Conservation (phyloP, 371 early-diverging fungal genomes). For the Rhizopus sp. region DNA sequence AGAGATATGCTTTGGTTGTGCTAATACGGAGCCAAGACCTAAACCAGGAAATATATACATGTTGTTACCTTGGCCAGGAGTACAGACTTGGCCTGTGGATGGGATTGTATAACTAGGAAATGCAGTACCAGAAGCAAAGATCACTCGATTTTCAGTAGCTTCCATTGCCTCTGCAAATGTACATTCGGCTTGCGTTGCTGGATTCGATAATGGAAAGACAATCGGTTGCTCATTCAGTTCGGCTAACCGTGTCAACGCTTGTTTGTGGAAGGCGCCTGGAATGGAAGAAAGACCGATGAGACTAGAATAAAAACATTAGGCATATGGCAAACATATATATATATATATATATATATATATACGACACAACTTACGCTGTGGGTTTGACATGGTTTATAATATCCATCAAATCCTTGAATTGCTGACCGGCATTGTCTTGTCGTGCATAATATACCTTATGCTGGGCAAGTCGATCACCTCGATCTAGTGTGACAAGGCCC, state of each 20-base stretch:
- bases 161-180: slow-evolving; percentile 88
- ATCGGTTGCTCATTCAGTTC: slow-evolving; percentile 80
- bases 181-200: slow-evolving; percentile 87
- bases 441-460: slow-evolving; percentile 86
- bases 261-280: slow-evolving; percentile 68
- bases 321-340: slow-evolving; percentile 22
- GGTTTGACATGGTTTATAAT: slow-evolving; percentile 68
- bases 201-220: slow-evolving; percentile 94
- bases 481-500: slow-evolving; percentile 78
- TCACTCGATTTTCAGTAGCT: slow-evolving; percentile 76
- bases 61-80: slow-evolving; percentile 93
- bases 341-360: slow-evolving; percentile 15
- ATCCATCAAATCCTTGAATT: slow-evolving; percentile 68
- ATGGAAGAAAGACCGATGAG: slow-evolving; percentile 86
- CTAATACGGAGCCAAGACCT: slow-evolving; percentile 80
- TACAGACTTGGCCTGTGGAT: slow-evolving; percentile 50
- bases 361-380: slow-evolving; percentile 14
- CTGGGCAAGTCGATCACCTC: slow-evolving; percentile 83
- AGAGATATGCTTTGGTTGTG: slow-evolving; percentile 67
- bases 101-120: slow-evolving; percentile 80
- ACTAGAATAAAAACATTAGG: slow-evolving; percentile 7
- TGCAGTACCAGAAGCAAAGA: slow-evolving; percentile 95
- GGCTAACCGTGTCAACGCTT: slow-evolving; percentile 67
- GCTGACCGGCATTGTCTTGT: slow-evolving; percentile 72
- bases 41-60: slow-evolving; percentile 92